Percentiles rank a stretch among this genome's conserved stretches.
Evolutionary conservation across 257 asterid species (phyloP).

Genomic region (Fraxinus anomala): DNA sequence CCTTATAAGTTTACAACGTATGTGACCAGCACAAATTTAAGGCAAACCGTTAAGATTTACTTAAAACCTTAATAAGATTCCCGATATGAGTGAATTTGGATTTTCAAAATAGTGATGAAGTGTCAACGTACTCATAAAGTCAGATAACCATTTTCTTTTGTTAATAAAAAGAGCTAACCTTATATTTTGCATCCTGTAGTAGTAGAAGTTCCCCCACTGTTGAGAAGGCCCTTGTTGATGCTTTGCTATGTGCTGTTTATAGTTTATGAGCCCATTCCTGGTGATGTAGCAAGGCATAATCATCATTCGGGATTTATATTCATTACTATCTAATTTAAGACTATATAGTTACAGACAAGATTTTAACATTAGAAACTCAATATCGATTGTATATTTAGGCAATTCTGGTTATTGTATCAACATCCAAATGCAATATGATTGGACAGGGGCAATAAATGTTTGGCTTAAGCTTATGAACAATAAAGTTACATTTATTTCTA

Average conservation of each 20-base stretch:
- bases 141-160: background rate
- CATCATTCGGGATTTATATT: background rate
- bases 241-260: constrained; percentile 78
- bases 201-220: constrained; percentile 95
- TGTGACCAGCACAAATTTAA: background rate
- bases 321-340: background rate
- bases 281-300: constrained; percentile 22
- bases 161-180: constrained; percentile 47
- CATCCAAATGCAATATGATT: background rate
- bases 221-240: constrained; percentile 98
- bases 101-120: background rate
- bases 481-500: background rate
- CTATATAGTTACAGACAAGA: background rate
- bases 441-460: background rate
- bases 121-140: too few species aligned
- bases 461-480: background rate
- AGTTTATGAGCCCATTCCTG: constrained; percentile 99
- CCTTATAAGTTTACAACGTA: background rate
- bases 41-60: background rate
- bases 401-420: constrained; percentile 7
- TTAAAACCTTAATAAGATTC: background rate
- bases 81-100: background rate
- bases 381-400: background rate
- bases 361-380: background rate
- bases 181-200: constrained; percentile 92